These are phyloP conservation scores for Boletellus ananiceps DNA, from an alignment of 768 basidiomycete genomes.

Conservation along the genomic window DNA sequence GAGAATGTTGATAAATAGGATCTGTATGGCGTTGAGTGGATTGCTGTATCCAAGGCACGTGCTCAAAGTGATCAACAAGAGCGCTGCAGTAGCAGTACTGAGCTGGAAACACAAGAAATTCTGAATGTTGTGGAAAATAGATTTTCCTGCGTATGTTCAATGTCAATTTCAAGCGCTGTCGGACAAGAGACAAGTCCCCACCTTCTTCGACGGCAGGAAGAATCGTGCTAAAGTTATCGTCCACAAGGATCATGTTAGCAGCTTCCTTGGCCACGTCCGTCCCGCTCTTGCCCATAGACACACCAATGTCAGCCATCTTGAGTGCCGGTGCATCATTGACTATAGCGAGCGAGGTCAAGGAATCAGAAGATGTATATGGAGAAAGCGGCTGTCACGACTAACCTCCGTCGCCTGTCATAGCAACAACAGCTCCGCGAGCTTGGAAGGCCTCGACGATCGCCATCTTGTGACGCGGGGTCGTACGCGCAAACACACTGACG, in stretches of 20 bases:
- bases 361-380: background rate
- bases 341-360: slow-evolving; percentile 10
- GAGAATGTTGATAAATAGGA: slow-evolving; percentile 97
- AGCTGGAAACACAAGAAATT: slow-evolving; percentile 97
- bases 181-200: slow-evolving; percentile 23
- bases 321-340: slow-evolving; percentile 97
- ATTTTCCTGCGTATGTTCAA: slow-evolving; percentile 60
- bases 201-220: slow-evolving; percentile 93
- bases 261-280: slow-evolving; percentile 99
- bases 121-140: slow-evolving; percentile 98
- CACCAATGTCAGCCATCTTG: slow-evolving; percentile 97
- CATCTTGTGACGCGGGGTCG: slow-evolving; percentile 97
- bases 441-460: slow-evolving; percentile 94
- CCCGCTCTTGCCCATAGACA: slow-evolving; percentile 98
- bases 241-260: slow-evolving; percentile 93
- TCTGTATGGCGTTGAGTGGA: slow-evolving; percentile 97
- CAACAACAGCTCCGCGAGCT: slow-evolving; percentile 81
- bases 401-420: slow-evolving; percentile 98
- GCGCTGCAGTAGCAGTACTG: slow-evolving; percentile 93
- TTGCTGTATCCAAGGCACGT: slow-evolving; percentile 87
- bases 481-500: slow-evolving; percentile 89
- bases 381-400: slow-evolving; percentile 34
- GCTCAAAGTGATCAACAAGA: slow-evolving; percentile 92
- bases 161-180: background rate
- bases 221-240: slow-evolving; percentile 95